phyloP scores from a whole-genome alignment of 192 early-diverging fungal species.

The Backusella liffmaniae region DNA sequence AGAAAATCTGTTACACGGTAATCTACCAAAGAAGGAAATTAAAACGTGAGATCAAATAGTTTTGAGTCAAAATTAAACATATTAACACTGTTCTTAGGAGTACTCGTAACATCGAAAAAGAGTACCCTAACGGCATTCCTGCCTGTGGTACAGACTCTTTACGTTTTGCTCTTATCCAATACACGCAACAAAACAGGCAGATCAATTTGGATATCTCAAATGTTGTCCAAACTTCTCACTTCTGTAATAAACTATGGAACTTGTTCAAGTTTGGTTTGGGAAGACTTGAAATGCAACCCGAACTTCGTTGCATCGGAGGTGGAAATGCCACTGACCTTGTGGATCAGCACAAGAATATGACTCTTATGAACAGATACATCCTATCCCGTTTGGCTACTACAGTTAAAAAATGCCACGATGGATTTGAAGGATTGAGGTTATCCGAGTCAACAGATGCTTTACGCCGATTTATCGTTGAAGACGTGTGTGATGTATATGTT shows the following conservation, averaged over 20 bases:
- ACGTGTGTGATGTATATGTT: slow-evolving; percentile 95
- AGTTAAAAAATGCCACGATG: slow-evolving; percentile 59
- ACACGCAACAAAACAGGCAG: slow-evolving; percentile 73
- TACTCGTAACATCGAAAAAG: slow-evolving; percentile 48
- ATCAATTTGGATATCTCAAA: slow-evolving; percentile 91
- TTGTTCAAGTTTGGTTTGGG: slow-evolving; percentile 71
- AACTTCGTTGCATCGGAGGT: slow-evolving; percentile 18
- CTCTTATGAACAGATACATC: slow-evolving; percentile 83
- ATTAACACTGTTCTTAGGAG: slow-evolving; percentile 27
- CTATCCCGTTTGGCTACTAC: slow-evolving; percentile 78
- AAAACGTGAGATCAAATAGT: slow-evolving; percentile 52
- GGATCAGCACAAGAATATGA: slow-evolving; percentile 22
- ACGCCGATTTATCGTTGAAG: slow-evolving; percentile 87
- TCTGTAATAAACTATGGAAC: slow-evolving; percentile 98
- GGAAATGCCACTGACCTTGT: background rate
- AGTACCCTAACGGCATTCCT: slow-evolving; percentile 90
- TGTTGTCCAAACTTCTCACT: slow-evolving; percentile 82
- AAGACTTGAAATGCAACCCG: slow-evolving; percentile 56
- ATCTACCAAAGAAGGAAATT: slow-evolving; percentile 77
- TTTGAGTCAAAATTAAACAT: slow-evolving; percentile 21
- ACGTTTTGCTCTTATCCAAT: slow-evolving; percentile 65
- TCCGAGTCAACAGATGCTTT: slow-evolving; percentile 77
- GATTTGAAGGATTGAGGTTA: slow-evolving; percentile 70
- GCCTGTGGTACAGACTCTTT: slow-evolving; percentile 89
- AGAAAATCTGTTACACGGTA: slow-evolving; percentile 64